phyloP scores from a whole-genome alignment of 23 red algal genomes.

The Gracilariopsis chorda region DNA sequence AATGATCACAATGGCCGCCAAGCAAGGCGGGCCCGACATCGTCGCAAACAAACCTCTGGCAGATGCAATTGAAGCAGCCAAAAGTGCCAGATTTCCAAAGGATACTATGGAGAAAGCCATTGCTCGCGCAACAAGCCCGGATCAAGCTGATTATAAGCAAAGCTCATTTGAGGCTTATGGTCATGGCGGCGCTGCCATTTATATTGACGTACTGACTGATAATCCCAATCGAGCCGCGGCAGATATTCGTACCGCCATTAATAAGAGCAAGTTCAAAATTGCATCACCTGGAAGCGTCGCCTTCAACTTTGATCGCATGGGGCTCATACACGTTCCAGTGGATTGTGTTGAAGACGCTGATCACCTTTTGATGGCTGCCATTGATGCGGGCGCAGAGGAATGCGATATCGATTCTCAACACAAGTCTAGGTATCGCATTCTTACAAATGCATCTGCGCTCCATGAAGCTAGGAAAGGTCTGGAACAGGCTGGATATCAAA shows the following conservation, averaged over 20 bases:
- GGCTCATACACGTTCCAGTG: slow-evolving; percentile 45
- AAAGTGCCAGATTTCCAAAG: slow-evolving; percentile 66
- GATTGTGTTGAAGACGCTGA: slow-evolving; percentile 32
- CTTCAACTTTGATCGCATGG: slow-evolving; percentile 86
- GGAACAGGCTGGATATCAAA: slow-evolving; percentile 8
- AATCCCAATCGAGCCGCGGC: slow-evolving; percentile 77
- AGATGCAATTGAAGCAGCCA: slow-evolving; percentile 69
- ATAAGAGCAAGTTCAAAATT: slow-evolving; percentile 76
- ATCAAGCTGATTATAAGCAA: slow-evolving; percentile 87
- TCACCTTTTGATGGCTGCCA: slow-evolving; percentile 59
- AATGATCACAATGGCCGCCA: slow-evolving; percentile 75
- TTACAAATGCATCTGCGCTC: slow-evolving; percentile 17
- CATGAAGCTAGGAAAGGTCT: neutral
- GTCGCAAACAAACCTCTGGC: slow-evolving; percentile 68
- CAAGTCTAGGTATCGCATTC: slow-evolving; percentile 16
- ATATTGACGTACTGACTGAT: slow-evolving; percentile 82
- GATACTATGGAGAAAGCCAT: slow-evolving; percentile 86
- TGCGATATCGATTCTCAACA: slow-evolving; percentile 61
- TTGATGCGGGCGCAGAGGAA: slow-evolving; percentile 73
- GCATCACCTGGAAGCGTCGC: slow-evolving; percentile 79
- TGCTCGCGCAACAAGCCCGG: slow-evolving; percentile 48
- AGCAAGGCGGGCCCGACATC: slow-evolving; percentile 57
- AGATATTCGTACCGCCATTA: slow-evolving; percentile 76
- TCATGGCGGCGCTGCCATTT: slow-evolving; percentile 73
- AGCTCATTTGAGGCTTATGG: slow-evolving; percentile 87